Percentiles rank a stretch among this genome's conserved stretches.
Conservation (phyloP, 2,329 filamentous ascomycete genomes). For the Knufia fluminis region DNA sequence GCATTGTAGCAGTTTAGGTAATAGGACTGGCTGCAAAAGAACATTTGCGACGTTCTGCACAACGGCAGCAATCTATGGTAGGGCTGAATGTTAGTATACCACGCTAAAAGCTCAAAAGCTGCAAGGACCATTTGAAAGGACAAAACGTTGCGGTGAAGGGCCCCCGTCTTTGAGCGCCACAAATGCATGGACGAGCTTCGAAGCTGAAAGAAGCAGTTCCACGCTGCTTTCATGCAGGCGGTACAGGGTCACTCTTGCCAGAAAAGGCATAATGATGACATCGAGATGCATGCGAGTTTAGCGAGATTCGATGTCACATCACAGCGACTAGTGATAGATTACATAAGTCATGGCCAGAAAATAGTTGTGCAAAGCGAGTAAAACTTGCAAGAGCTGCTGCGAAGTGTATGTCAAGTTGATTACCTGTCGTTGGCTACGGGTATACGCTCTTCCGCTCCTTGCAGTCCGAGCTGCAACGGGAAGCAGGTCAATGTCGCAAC, state of each 20-base stretch:
- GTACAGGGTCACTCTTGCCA: not conserved
- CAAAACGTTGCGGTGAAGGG: not conserved
- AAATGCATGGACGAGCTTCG: not conserved
- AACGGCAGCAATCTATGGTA: not conserved
- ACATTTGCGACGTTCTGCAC: not conserved
- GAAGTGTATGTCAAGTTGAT: too few relatives aligned
- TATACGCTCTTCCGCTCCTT: too few relatives aligned
- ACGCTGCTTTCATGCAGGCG: not conserved
- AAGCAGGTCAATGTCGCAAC: too few relatives aligned
- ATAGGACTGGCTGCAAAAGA: not conserved
- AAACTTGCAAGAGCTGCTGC: too few relatives aligned
- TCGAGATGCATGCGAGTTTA: not conserved
- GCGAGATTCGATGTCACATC: not conserved
- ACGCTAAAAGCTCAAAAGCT: not conserved
- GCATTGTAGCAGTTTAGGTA: too few relatives aligned
- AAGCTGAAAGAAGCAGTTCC: not conserved
- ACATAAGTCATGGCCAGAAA: too few relatives aligned
- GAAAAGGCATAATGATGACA: not conserved
- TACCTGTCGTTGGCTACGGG: too few relatives aligned
- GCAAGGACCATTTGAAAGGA: not conserved
- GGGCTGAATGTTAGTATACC: not conserved
- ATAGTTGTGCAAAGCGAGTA: too few relatives aligned
- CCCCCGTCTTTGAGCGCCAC: not conserved
- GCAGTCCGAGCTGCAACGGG: too few relatives aligned
- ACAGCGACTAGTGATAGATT: not conserved